phyloP scores from a whole-genome alignment of 164 flowering plant species.

The Aristolochia contorta region DNA sequence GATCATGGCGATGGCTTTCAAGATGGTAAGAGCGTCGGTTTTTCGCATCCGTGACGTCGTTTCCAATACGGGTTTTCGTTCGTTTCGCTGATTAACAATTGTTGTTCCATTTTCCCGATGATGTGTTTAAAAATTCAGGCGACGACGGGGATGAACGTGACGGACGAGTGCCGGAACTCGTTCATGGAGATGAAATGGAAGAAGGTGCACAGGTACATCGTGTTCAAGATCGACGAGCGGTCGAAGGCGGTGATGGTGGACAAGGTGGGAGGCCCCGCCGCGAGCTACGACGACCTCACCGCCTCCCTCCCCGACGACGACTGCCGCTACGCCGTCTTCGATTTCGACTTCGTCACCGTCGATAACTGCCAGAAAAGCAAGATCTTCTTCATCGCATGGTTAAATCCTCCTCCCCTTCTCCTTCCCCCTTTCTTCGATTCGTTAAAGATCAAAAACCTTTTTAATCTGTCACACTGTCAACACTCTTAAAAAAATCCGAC shows the following conservation, averaged over 20 bases:
- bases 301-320: slow-evolving; percentile 81
- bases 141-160: slow-evolving; percentile 78
- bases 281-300: slow-evolving; percentile 69
- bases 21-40: slow-evolving; percentile 48
- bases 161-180: slow-evolving; percentile 81
- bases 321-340: slow-evolving; percentile 92
- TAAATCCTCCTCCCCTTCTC: slow-evolving; percentile 8
- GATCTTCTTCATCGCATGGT: slow-evolving; percentile 99
- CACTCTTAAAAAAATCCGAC: too few species aligned
- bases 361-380: slow-evolving; percentile 95
- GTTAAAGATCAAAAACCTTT: too few species aligned
- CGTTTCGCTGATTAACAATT: neutral
- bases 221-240: slow-evolving; percentile 84
- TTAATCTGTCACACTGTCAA: too few species aligned
- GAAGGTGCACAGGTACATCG: slow-evolving; percentile 77
- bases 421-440: neutral
- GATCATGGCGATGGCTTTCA: slow-evolving; percentile 93
- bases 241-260: slow-evolving; percentile 74
- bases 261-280: slow-evolving; percentile 80
- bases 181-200: slow-evolving; percentile 98
- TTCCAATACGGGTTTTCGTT: neutral
- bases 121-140: slow-evolving; percentile 29
- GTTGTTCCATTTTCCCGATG: too few species aligned
- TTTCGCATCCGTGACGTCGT: neutral
- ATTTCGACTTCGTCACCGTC: slow-evolving; percentile 84